Evolutionary conservation across 257 asterid genomes (phyloP), one percentile per base, ranked within the genome.

Genomic region (Leptodermis oblonga): DNA sequence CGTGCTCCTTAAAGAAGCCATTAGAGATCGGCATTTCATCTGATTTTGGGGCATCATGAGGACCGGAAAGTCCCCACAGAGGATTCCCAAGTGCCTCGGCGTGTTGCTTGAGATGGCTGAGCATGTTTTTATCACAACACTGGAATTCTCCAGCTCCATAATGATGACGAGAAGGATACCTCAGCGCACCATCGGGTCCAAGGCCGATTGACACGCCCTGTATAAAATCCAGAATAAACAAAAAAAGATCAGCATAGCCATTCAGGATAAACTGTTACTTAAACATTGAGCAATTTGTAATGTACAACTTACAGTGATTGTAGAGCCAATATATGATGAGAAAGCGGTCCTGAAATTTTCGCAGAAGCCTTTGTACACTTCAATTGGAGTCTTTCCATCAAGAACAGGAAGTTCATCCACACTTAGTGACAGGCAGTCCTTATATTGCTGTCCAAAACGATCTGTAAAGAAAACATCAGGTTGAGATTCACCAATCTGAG

Each of bases 161-260:
- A 70, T 7, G 73, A 33, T 70, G 94, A 53, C 82, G 81, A 56
- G 96, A 92, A 54, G 98, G 97, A 73, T 90, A 92, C 3, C 90
- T 80, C 4, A 92, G 95, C 82, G 88, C 97, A 0, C 97, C 97
- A 46, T 87, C 86, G 22, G 98, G 98, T 33, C 98, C 98, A 4
- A 92, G 87, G 34, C 98, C 98, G 43, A 88, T 22, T 17, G 95
- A 83, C 65, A 92, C 56, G 10, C 92, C 97, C 98, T 92, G 79
- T 61, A 67, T 42, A 64, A 49, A 61, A 28, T 56, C 42, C 31
- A 49, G 36, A 22, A 52, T 18, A 62, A 39, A 62, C n/a, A 20
- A 25, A 15, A 6, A 0, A 8, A 20, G n/a, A 76, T 36, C 60
- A 68, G 56, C n/a, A 17, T 9, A 10, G 10, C 31, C 23, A 5